A percentile compares a stretch with the other conserved stretches of the same genome.
Evolutionary conservation across 176 grass and related monocot genomes (phyloP).

Genomic region (Lolium rigidum): DNA sequence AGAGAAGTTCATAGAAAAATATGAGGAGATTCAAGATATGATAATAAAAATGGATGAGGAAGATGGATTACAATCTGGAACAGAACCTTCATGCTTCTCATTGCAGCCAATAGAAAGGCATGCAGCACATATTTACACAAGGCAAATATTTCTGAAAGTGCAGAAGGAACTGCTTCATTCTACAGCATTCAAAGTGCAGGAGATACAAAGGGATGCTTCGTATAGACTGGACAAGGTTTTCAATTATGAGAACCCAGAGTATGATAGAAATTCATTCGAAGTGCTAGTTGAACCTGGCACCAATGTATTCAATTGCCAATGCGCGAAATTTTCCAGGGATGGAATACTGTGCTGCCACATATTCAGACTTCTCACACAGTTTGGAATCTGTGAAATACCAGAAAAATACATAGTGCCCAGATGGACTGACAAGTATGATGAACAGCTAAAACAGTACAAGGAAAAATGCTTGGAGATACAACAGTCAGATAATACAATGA

Average conservation of each 20-base stretch:
- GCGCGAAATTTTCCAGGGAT: constrained; percentile 36
- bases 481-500: constrained; percentile 6
- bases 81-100: constrained; percentile 24
- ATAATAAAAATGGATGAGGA: constrained; percentile 26
- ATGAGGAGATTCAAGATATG: constrained; percentile 29
- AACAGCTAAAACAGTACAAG: constrained; percentile 10
- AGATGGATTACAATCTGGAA: constrained; percentile 18
- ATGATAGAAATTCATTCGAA: constrained; percentile 18
- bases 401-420: constrained; percentile 27
- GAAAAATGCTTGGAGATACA: constrained; percentile 3
- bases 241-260: constrained; percentile 14
- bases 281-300: constrained; percentile 12
- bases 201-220: background rate
- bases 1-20: constrained; percentile 31
- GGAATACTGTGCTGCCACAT: constrained; percentile 45
- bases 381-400: constrained; percentile 30
- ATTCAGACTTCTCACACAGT: constrained; percentile 38
- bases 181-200: constrained; percentile 15
- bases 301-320: constrained; percentile 16
- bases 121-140: constrained; percentile 38
- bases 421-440: constrained; percentile 29
- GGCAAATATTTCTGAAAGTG: constrained; percentile 38
- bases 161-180: constrained; percentile 25
- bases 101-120: constrained; percentile 27
- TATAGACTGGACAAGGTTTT: constrained; percentile 24